These are phyloP conservation scores for Dovyalis caffra DNA, from an alignment of 345 rosid species.

Conservation along the genomic window DNA sequence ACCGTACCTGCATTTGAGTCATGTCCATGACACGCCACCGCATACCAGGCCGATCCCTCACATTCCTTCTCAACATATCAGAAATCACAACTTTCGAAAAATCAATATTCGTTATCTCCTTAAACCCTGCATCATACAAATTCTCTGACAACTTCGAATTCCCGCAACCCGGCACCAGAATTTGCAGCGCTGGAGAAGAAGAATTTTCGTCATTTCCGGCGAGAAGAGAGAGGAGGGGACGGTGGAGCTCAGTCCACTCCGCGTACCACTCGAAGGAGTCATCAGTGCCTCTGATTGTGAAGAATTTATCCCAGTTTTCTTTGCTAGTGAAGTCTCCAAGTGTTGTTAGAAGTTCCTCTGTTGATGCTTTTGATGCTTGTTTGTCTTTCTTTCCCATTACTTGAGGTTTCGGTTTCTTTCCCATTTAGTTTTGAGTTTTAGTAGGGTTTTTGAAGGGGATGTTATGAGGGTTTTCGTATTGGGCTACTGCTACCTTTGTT, in stretches of 20 bases:
- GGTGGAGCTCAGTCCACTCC: slow-evolving; percentile 84
- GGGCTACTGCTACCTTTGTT: too few relatives aligned
- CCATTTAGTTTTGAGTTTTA: neutral
- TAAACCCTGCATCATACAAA: slow-evolving; percentile 78
- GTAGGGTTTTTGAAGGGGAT: neutral
- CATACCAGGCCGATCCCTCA: slow-evolving; percentile 67
- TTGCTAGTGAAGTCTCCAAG: slow-evolving; percentile 93
- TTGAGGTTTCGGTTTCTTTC: neutral
- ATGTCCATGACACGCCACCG: slow-evolving; percentile 97
- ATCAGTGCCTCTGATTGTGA: slow-evolving; percentile 69
- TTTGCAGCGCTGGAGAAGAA: slow-evolving; percentile 39
- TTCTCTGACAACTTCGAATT: slow-evolving; percentile 82
- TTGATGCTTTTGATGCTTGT: slow-evolving; percentile 23
- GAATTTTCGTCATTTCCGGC: slow-evolving; percentile 2
- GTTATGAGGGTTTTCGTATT: too few relatives aligned
- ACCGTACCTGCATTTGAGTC: slow-evolving; percentile 66
- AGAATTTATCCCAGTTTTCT: slow-evolving; percentile 95
- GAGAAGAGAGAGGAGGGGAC: slow-evolving; percentile 58
- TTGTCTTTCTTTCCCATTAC: slow-evolving; percentile 66
- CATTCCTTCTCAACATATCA: slow-evolving; percentile 84
- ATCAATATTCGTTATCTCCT: slow-evolving; percentile 66
- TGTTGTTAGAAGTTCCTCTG: slow-evolving; percentile 51
- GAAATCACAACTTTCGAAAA: slow-evolving; percentile 88
- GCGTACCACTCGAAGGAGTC: slow-evolving; percentile 98
- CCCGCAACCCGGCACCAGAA: slow-evolving; percentile 91